Conservation (phyloP, 2,329 filamentous ascomycete species). For the Pseudocercospora ulei region DNA sequence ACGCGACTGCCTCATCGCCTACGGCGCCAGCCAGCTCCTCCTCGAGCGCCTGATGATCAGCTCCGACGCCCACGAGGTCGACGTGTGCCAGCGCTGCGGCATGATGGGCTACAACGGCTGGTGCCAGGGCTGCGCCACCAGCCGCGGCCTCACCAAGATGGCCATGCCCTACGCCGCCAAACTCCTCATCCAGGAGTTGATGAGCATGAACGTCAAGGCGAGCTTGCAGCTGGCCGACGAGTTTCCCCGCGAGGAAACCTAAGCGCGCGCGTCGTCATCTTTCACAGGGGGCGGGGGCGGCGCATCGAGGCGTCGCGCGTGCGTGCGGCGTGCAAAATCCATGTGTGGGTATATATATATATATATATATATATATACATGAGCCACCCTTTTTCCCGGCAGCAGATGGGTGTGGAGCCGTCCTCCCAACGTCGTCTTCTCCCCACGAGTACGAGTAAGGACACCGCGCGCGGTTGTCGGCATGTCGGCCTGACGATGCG, state of each 20-base stretch:
- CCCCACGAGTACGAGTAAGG: too few relatives aligned
- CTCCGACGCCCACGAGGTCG: constrained; percentile 80
- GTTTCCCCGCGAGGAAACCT: constrained; percentile 56
- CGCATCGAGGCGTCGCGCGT: too few relatives aligned
- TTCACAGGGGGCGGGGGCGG: too few relatives aligned
- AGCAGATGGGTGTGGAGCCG: too few relatives aligned
- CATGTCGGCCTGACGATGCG: too few relatives aligned
- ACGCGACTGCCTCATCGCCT: constrained; percentile 93
- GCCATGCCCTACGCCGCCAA: constrained; percentile 97
- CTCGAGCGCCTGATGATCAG: constrained; percentile 91
- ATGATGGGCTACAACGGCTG: constrained; percentile 92
- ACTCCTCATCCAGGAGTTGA: constrained; percentile 85
- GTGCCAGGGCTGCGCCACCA: constrained; percentile 86
- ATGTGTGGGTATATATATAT: too few relatives aligned
- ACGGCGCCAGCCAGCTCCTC: constrained; percentile 84
- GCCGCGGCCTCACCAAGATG: constrained; percentile 77
- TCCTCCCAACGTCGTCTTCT: too few relatives aligned
- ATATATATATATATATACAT: too few relatives aligned
- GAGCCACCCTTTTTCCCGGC: too few relatives aligned
- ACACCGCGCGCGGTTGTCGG: too few relatives aligned
- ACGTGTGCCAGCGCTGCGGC: constrained; percentile 88
- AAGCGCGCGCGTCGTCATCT: too few relatives aligned
- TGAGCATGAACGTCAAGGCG: constrained; percentile 98
- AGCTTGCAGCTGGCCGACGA: constrained; percentile 84
- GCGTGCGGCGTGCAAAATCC: too few relatives aligned